phyloP scores from a whole-genome alignment of 441 rosid species.

The Erysimum cheiri region DNA sequence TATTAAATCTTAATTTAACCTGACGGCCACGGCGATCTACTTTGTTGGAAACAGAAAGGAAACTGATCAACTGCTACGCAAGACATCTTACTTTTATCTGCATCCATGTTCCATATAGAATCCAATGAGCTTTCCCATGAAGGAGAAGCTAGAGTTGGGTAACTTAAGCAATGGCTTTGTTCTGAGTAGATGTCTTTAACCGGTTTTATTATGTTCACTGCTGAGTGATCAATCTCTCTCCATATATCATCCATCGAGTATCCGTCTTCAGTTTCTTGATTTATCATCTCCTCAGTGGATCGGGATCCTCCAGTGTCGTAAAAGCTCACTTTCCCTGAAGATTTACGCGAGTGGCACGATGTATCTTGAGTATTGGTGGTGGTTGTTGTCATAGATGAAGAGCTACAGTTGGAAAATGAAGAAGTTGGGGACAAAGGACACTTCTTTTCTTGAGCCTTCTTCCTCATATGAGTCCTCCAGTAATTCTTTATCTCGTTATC shows the following conservation, averaged over 20 bases:
- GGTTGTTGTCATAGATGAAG: conserved; percentile 60
- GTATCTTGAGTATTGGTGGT: conserved; percentile 48
- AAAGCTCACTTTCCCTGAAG: conserved; percentile 60
- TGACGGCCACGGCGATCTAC: conserved; percentile 43
- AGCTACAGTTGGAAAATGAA: conserved; percentile 57
- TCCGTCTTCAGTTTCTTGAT: conserved; percentile 46
- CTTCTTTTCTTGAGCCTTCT: conserved; percentile 81
- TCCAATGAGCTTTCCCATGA: conserved; percentile 64
- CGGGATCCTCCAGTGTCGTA: conserved; percentile 68
- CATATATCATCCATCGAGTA: conserved; percentile 90
- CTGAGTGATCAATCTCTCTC: conserved; percentile 81
- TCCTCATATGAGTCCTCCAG: conserved; percentile 95
- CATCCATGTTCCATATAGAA: conserved; percentile 71
- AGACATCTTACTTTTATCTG: conserved; percentile 64
- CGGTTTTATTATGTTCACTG: conserved; percentile 56
- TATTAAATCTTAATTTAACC: conserved; percentile 61
- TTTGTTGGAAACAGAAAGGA: conserved; percentile 48
- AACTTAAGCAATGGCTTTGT: conserved; percentile 55
- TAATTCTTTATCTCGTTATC: conserved; percentile 94
- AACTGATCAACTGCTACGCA: conserved; percentile 51
- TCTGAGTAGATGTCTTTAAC: conserved; percentile 51
- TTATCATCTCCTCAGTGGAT: conserved; percentile 42
- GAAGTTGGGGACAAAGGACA: conserved; percentile 56
- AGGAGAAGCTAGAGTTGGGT: conserved; percentile 62
- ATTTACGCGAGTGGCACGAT: conserved; percentile 42